Evolutionary conservation across 2,329 filamentous ascomycete genomes (phyloP).

Genomic region (Penicillium occitanis): DNA sequence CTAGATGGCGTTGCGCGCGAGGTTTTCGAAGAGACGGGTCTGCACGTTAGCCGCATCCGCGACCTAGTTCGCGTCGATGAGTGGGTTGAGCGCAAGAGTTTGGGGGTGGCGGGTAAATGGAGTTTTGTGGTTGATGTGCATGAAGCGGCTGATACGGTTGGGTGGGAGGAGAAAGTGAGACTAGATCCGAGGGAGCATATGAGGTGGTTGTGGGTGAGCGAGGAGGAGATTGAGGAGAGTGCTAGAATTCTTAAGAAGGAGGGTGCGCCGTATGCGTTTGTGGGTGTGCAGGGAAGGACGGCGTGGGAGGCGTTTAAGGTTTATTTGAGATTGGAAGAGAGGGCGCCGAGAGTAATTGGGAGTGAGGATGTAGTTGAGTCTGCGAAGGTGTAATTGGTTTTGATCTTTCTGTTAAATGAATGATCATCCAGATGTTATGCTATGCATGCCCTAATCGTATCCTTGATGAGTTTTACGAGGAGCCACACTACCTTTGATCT

Average conservation of each 20-base stretch:
- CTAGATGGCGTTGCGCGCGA: constrained; percentile 53
- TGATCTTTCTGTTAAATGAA: neutral
- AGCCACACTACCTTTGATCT: neutral
- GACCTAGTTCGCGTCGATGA: constrained; percentile 40
- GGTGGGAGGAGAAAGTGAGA: constrained; percentile 29
- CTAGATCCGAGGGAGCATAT: constrained; percentile 39
- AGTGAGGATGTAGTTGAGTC: neutral
- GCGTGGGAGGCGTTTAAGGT: constrained; percentile 16
- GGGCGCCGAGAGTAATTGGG: neutral
- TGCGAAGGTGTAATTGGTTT: neutral
- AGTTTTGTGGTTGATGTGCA: constrained; percentile 41
- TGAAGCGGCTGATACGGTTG: constrained; percentile 20
- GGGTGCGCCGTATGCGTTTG: constrained; percentile 26
- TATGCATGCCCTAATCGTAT: neutral
- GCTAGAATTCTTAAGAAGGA: constrained; percentile 6
- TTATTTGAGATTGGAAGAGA: constrained; percentile 3
- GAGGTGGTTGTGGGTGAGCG: constrained; percentile 38
- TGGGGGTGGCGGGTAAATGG: constrained; percentile 33
- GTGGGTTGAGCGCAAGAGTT: constrained; percentile 26
- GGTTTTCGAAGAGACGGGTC: constrained; percentile 53
- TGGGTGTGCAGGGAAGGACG: constrained; percentile 28
- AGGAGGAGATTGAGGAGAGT: constrained; percentile 33
- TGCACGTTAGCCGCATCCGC: constrained; percentile 46
- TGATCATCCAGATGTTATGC: neutral
- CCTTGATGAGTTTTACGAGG: no score